Evolutionary conservation across 768 basidiomycete genomes (phyloP), one percentile per base, ranked within the genome.

Genomic region (Lyophyllum semitale): DNA sequence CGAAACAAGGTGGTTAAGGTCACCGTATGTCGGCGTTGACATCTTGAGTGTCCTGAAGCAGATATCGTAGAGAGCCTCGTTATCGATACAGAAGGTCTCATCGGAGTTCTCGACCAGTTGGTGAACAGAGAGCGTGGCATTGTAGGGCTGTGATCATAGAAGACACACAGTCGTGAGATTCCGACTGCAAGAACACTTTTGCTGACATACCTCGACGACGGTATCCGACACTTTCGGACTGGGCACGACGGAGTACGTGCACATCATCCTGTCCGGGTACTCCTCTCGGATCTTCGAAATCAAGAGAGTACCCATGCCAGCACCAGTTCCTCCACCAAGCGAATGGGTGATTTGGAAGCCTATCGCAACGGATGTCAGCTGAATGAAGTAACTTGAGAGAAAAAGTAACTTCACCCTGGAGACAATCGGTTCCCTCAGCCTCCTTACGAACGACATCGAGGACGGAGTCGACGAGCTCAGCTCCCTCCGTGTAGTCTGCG

Each of bases 231-330:
- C 95, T 73, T 96, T 96, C 53, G 96, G 95, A 74, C 87, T 89
- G 27, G 96, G 96, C 15, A 98, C 93, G 66, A 99, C 96, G 53
- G 97, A 98, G 82, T 96, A 99, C 58, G 97, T 98, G 73, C 93
- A 94, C 96, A 98, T 98, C 96, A 99, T 99, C 53, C 97, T 83
- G 75, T 99, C 97, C 62, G 96, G 97, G 76, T 93, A 99, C 71
- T 99, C 96, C 73, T 98, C 95, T 61, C 96, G 87, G 71, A 99
- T 97, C 80, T 99, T 99, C 63, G 95, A 98, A 72, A 99, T 97
- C 62, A 99, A 77, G 51, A 99, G 89, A 43, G 97, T 98, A 74
- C 97, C 97, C 96, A 99, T 98, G 77, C 97, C 97, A 63, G 97
- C 93, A 78, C 97, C 97, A 64, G 97, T 99, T 75, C 96, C 97